Percentiles rank a stretch among this genome's conserved stretches.
Conservation (phyloP, 2,329 filamentous ascomycete species). For the Phyllosticta citrichinensis region DNA sequence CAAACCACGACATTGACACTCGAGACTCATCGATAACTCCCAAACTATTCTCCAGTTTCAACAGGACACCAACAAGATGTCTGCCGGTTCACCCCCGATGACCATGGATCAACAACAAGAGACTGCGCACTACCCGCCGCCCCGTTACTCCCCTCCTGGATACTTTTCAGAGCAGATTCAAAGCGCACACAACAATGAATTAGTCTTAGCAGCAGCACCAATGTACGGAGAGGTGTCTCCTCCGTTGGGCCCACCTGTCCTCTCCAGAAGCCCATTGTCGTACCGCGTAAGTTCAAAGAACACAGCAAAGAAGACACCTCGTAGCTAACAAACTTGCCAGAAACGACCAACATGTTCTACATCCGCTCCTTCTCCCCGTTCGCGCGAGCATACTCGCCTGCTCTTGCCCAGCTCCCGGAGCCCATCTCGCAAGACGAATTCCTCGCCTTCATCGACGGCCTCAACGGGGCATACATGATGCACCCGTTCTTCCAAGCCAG, state of each 20-base stretch:
- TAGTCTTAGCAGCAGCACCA: not conserved
- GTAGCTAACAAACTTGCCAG: not conserved
- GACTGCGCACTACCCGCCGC: not conserved
- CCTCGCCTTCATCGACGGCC: slow-evolving; percentile 19
- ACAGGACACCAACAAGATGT: too few relatives aligned
- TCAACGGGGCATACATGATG: slow-evolving; percentile 20
- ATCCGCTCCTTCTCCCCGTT: slow-evolving; percentile 7
- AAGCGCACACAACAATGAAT: not conserved
- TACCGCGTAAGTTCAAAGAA: not conserved
- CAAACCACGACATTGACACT: not conserved
- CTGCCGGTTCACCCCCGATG: too few relatives aligned
- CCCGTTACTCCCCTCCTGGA: not conserved
- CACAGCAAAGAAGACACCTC: not conserved
- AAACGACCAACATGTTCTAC: slow-evolving; percentile 10
- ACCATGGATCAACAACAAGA: not conserved
- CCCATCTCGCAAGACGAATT: slow-evolving; percentile 15
- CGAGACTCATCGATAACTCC: not conserved
- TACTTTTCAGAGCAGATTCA: not conserved
- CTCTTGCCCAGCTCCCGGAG: not conserved
- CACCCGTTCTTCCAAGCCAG: slow-evolving; percentile 18
- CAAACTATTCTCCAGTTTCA: not conserved
- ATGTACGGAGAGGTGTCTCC: not conserved
- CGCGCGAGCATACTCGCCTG: not conserved
- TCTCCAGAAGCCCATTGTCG: slow-evolving; percentile 3
- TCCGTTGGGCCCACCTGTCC: not conserved